phyloP scores from a whole-genome alignment of 2,329 filamentous ascomycete genomes.

The Dothiorella sarmentorum region DNA sequence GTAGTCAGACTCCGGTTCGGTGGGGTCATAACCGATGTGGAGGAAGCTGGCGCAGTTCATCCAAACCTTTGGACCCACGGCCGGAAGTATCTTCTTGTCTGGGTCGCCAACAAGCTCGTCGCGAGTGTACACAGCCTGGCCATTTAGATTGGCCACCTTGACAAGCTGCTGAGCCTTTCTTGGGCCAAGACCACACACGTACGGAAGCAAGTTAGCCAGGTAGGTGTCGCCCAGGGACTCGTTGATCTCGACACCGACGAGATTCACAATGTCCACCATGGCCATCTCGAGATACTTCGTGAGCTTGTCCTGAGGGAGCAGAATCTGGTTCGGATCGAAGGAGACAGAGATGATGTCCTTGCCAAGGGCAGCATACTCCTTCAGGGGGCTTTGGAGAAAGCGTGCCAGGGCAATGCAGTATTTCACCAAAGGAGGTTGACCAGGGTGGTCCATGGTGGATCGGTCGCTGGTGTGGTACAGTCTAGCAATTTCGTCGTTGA shows the following conservation, averaged over 20 bases:
- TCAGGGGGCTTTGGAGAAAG: slow-evolving; percentile 93
- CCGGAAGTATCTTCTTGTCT: slow-evolving; percentile 66
- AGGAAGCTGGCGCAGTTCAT: slow-evolving; percentile 97
- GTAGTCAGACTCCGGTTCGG: slow-evolving; percentile 79
- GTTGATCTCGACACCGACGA: slow-evolving; percentile 93
- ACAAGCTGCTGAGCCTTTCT: slow-evolving; percentile 82
- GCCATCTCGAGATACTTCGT: slow-evolving; percentile 86
- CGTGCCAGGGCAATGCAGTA: slow-evolving; percentile 88
- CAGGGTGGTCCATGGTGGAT: slow-evolving; percentile 75
- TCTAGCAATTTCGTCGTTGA: slow-evolving; percentile 96
- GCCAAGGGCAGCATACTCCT: slow-evolving; percentile 91
- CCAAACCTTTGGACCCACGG: slow-evolving; percentile 88
- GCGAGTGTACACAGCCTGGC: slow-evolving; percentile 50
- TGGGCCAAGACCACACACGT: slow-evolving; percentile 85
- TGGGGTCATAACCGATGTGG: slow-evolving; percentile 82
- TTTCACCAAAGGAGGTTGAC: slow-evolving; percentile 70
- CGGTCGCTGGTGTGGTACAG: slow-evolving; percentile 89
- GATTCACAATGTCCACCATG: slow-evolving; percentile 97
- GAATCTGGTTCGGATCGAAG: slow-evolving; percentile 86
- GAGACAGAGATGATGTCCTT: slow-evolving; percentile 81
- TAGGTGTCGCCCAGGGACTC: slow-evolving; percentile 80
- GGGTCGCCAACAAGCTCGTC: slow-evolving; percentile 87
- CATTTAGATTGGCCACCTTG: slow-evolving; percentile 86
- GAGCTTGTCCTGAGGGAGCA: slow-evolving; percentile 84
- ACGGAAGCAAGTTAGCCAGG: slow-evolving; percentile 83